These are phyloP conservation scores for Boletus pseudo-olivaceus DNA, from an alignment of 768 basidiomycete species.

Conservation along the genomic window DNA sequence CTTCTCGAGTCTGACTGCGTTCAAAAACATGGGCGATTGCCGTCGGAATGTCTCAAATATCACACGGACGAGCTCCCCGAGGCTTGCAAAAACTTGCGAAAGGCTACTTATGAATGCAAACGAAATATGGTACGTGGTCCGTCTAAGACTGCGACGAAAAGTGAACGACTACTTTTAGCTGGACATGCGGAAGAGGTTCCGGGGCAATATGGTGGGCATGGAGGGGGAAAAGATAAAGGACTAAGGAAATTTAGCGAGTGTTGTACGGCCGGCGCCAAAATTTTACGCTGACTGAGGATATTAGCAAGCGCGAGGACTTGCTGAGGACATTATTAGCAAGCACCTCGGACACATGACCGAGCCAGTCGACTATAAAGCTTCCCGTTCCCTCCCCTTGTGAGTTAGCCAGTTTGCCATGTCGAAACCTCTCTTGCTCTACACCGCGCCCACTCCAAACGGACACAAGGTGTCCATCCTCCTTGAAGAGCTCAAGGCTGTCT, in stretches of 20 bases:
- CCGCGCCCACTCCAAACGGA: conserved; percentile 58
- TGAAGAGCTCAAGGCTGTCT: conserved; percentile 59
- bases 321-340: conserved; percentile 25
- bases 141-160: not conserved
- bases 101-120: conserved; percentile 88
- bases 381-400: not conserved
- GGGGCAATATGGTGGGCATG: conserved; percentile 65
- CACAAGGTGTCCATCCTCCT: conserved; percentile 47
- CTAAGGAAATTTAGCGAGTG: not conserved
- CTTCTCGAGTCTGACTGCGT: conserved; percentile 86
- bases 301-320: not conserved
- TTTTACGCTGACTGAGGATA: too few species aligned
- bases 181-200: conserved; percentile 81
- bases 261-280: not conserved
- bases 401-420: conserved; percentile 15
- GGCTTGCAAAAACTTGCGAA: conserved; percentile 73
- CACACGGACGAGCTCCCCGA: conserved; percentile 76
- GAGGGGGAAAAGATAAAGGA: conserved; percentile 25
- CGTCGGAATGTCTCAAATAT: conserved; percentile 79
- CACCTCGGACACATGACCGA: conserved; percentile 10
- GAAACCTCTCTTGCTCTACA: conserved; percentile 32
- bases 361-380: conserved; percentile 10
- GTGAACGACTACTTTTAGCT: conserved; percentile 40
- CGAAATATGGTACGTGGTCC: conserved; percentile 67
- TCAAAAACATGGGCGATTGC: conserved; percentile 68